Evolutionary conservation across 2,329 filamentous ascomycete species (phyloP).

Genomic region (Plenodomus lindquistii): DNA sequence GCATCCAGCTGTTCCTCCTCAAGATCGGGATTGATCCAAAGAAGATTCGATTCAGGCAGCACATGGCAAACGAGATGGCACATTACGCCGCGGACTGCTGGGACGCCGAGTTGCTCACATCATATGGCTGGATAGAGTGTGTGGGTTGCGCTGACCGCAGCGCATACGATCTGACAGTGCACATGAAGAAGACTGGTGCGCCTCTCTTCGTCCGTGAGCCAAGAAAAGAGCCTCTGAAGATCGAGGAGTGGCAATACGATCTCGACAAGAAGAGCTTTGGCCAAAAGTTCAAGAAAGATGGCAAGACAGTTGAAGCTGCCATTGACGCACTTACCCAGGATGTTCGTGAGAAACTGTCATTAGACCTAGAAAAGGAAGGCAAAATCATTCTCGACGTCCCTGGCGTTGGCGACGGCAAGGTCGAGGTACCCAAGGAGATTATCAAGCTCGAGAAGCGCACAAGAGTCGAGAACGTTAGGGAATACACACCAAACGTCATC

Average conservation of each 20-base stretch:
- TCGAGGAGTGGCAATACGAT: conserved; percentile 87
- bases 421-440: conserved; percentile 77
- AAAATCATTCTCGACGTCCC: conserved; percentile 78
- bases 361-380: conserved; percentile 72
- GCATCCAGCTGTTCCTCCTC: conserved; percentile 87
- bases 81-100: conserved; percentile 98
- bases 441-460: conserved; percentile 84
- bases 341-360: conserved; percentile 75
- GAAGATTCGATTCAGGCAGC: conserved; percentile 95
- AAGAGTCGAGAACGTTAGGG: conserved; percentile 78
- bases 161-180: conserved; percentile 90
- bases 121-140: conserved; percentile 97
- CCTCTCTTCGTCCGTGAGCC: conserved; percentile 83
- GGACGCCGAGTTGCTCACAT: conserved; percentile 92
- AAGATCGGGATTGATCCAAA: conserved; percentile 83
- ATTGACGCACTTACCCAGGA: conserved; percentile 78
- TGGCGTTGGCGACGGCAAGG: conserved; percentile 68
- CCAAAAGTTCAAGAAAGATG: conserved; percentile 88
- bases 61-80: conserved; percentile 89
- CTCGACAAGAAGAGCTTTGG: conserved; percentile 96
- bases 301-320: conserved; percentile 80
- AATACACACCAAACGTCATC: conserved; percentile 94
- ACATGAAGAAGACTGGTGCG: conserved; percentile 88
- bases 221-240: conserved; percentile 73
- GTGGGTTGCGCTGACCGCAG: conserved; percentile 95